Percentiles rank a stretch among this genome's conserved stretches.
Evolutionary conservation across 2,329 filamentous ascomycete species (phyloP).

Genomic region (Botrytis deweyae): DNA sequence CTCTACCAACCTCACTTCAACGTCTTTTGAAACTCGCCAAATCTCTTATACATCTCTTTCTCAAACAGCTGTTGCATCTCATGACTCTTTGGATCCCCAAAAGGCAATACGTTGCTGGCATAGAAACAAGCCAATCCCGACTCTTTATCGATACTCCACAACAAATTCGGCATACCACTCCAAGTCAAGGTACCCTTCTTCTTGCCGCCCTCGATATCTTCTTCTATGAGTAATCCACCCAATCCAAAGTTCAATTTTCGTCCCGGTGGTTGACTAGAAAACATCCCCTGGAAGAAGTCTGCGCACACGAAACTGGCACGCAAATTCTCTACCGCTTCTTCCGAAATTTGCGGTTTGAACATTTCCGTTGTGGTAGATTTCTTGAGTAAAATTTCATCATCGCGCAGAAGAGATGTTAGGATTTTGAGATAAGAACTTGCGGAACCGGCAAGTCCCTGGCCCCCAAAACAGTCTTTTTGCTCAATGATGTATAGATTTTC

Average conservation of each 20-base stretch:
- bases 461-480: constrained; percentile 16
- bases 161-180: constrained; percentile 48
- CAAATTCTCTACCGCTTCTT: constrained; percentile 28
- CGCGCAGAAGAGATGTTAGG: neutral
- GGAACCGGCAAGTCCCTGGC: constrained; percentile 11
- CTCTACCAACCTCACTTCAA: neutral
- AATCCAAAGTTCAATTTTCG: neutral
- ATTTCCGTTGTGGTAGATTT: neutral
- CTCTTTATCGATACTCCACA: constrained; percentile 46
- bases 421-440: constrained; percentile 8
- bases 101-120: constrained; percentile 45
- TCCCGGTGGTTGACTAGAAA: constrained; percentile 18
- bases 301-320: constrained; percentile 15
- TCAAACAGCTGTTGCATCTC: constrained; percentile 44
- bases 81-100: constrained; percentile 42
- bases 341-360: constrained; percentile 25
- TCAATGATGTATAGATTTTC: neutral
- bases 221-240: neutral
- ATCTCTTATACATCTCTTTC: constrained; percentile 42
- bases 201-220: constrained; percentile 40
- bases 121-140: constrained; percentile 45
- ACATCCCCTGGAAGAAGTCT: constrained; percentile 31
- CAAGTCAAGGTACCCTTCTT: constrained; percentile 45
- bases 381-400: constrained; percentile 9
- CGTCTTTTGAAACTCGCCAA: neutral